phyloP scores from a whole-genome alignment of 2,329 filamentous ascomycete species.

The Penicillium sclerotiorum region DNA sequence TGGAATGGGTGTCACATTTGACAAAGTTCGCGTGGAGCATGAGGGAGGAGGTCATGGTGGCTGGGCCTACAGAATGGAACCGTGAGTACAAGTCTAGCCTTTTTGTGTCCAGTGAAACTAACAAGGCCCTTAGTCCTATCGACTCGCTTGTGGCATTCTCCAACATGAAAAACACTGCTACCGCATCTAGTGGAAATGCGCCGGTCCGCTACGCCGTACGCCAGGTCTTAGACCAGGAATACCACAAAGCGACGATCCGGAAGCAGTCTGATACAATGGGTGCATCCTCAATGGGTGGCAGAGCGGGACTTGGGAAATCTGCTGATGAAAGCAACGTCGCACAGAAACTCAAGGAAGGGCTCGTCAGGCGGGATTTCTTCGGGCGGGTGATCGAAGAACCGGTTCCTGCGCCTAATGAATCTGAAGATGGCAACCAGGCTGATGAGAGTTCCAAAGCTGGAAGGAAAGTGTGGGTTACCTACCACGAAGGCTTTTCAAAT shows the following conservation, averaged over 20 bases:
- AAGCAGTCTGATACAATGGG: constrained; percentile 64
- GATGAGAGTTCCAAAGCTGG: constrained; percentile 45
- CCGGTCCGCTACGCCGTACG: constrained; percentile 90
- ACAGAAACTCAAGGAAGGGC: constrained; percentile 32
- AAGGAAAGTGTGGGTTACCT: constrained; percentile 80
- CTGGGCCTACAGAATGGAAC: constrained; percentile 94
- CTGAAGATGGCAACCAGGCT: constrained; percentile 31
- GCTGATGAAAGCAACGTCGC: constrained; percentile 33
- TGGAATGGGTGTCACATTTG: constrained; percentile 79
- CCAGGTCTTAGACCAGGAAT: constrained; percentile 90
- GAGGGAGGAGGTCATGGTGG: constrained; percentile 63
- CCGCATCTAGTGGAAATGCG: constrained; percentile 59
- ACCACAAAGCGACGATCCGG: constrained; percentile 69
- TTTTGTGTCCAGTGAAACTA: constrained; percentile 1
- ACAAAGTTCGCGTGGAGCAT: constrained; percentile 76
- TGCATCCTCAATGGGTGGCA: constrained; percentile 32
- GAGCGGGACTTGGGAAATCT: constrained; percentile 24
- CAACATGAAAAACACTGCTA: constrained; percentile 41
- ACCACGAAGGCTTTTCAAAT: constrained; percentile 88
- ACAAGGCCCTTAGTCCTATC: constrained; percentile 55
- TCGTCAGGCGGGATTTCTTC: constrained; percentile 80
- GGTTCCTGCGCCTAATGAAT: constrained; percentile 42
- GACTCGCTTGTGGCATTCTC: constrained; percentile 73
- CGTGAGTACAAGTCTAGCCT: constrained; percentile 61
- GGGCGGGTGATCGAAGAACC: constrained; percentile 66